Percentiles rank a stretch among this genome's conserved stretches.
Conservation (phyloP, 2,329 filamentous ascomycete genomes). For the Hymenoscyphus albidus region DNA sequence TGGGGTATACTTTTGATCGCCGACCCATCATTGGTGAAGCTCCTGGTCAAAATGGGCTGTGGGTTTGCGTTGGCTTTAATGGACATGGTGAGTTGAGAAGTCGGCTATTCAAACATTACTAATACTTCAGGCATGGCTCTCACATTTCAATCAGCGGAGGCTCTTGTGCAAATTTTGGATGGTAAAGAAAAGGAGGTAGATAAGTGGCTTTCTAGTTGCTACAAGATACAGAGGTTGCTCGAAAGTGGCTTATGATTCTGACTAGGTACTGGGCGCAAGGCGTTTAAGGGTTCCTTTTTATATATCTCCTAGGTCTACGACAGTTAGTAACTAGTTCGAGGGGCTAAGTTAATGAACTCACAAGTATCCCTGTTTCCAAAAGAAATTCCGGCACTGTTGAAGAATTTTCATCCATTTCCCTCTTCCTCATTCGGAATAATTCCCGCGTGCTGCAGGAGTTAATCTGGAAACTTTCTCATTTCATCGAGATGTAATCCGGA, state of each 20-base stretch:
- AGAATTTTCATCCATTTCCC: too few relatives aligned
- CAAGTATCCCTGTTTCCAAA: too few relatives aligned
- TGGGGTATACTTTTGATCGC: conserved; percentile 51
- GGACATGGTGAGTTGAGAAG: conserved; percentile 21
- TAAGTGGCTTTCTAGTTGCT: conserved; percentile 21
- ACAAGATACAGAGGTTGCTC: conserved; percentile 9
- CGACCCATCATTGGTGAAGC: conserved; percentile 49
- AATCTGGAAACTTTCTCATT: too few relatives aligned
- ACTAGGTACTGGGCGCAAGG: not conserved
- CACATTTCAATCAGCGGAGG: conserved; percentile 23
- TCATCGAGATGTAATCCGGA: too few relatives aligned
- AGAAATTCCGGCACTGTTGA: too few relatives aligned
- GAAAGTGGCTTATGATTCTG: not conserved
- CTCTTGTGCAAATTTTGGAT: conserved; percentile 18
- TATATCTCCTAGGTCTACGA: too few relatives aligned
- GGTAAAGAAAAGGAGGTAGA: conserved; percentile 20
- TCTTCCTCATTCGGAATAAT: too few relatives aligned
- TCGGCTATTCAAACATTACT: not conserved
- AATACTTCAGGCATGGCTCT: conserved; percentile 21
- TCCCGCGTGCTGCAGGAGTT: too few relatives aligned
- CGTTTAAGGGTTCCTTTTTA: too few relatives aligned
- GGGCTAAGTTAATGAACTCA: too few relatives aligned
- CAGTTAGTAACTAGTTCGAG: too few relatives aligned
- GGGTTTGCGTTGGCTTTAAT: conserved; percentile 27
- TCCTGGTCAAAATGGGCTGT: conserved; percentile 37